Evolutionary conservation across 371 early-diverging fungal species (phyloP), one percentile per base, ranked within the genome.

Genomic region (Mortierella sp.): DNA sequence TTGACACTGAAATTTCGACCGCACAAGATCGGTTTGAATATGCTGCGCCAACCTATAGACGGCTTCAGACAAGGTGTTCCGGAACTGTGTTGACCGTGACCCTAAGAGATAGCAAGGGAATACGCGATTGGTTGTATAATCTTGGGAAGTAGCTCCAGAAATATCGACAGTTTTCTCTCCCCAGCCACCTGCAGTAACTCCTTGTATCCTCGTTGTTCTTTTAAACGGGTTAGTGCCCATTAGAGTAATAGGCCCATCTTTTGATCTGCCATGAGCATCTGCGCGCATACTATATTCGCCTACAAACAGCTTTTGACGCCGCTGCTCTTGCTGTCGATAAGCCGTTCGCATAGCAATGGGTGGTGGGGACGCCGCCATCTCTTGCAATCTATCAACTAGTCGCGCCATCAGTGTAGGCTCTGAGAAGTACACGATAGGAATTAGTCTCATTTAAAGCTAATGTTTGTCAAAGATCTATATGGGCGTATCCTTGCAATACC

Each of bases 231-330:
- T 79, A 2, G 75, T 74, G 3, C 80, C 80, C 64, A 75, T 68
- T 26, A 75, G 12, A 10, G 61, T 59, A 19, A 75, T 65, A 0
- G 65, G 9, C 7, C 63, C 67, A 9, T 53, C 61, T 23, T 61
- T 68, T 23, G 64, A 26, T 26, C 47, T 29, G 23, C 17, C 35
- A 5, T 28, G 51, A 22, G 51, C 51, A 17, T 58, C 67, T 5
- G 63, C 62, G 19, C 64, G 65, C 74, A 79, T 70, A 35, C 68
- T 74, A 19, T 79, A 79, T 40, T 79, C 80, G 15, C 80, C 80
- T 5, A 79, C 80, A 70, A 74, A 79, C 23, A 79, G 40, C 51
- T 74, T 79, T 51, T 79, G 80, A 0, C 80, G 74, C 29, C 80
- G 51, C 22, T 70, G 75, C n/a, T 73, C 75, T 43, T 79, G 80